These are phyloP conservation scores for Cyphellophora europaea DNA, from an alignment of 2,329 filamentous ascomycete species.

Conservation along the genomic window DNA sequence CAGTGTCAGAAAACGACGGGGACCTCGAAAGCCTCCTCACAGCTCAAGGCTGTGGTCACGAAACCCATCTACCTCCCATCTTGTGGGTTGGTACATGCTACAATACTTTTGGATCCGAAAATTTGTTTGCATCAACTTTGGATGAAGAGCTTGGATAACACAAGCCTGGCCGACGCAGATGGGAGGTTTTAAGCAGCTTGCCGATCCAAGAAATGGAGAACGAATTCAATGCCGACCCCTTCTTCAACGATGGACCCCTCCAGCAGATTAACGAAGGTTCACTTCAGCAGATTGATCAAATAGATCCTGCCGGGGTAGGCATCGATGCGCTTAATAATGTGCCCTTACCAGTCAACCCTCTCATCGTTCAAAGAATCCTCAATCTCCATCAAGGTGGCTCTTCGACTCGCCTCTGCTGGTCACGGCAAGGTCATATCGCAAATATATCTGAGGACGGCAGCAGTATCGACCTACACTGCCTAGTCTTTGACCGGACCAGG, in stretches of 20 bases:
- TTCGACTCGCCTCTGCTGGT: conserved; percentile 14
- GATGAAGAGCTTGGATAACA: no score
- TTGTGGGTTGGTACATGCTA: no score
- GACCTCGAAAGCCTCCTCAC: no score
- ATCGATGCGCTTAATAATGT: conserved; percentile 9
- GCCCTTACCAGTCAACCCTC: conserved; percentile 8
- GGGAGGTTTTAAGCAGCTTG: no score
- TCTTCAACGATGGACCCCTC: conserved; percentile 11
- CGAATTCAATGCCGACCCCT: conserved; percentile 7
- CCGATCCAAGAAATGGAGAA: no score
- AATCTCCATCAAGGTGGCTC: conserved; percentile 13
- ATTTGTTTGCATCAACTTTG: no score
- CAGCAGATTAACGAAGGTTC: conserved; percentile 8
- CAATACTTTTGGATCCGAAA: no score
- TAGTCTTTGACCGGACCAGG: conserved; percentile 9
- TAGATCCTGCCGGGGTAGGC: conserved; percentile 7
- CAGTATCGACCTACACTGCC: conserved; percentile 12
- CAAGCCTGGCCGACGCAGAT: no score
- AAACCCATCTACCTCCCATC: no score
- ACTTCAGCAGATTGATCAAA: conserved; percentile 13
- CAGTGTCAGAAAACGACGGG: no score
- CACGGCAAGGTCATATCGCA: conserved; percentile 16
- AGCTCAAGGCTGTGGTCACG: no score
- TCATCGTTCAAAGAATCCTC: conserved; percentile 10
- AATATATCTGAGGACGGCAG: conserved; percentile 15